Conservation (phyloP, 2,329 filamentous ascomycete species). For the Bipolaris victoriae region DNA sequence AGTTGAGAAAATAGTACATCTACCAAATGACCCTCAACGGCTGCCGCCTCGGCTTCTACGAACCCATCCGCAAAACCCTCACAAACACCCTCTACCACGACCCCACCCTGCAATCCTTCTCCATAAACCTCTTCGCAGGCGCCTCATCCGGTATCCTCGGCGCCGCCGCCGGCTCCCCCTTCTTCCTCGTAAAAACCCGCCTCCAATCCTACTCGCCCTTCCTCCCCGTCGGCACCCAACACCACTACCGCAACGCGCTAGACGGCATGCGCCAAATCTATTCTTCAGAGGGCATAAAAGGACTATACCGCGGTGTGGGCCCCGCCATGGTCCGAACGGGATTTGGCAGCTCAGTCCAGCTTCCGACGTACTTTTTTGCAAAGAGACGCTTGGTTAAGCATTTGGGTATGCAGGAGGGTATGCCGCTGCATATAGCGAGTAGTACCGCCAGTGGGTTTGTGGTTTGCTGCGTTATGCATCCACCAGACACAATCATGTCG, state of each 20-base stretch:
- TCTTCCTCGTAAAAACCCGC: constrained; percentile 97
- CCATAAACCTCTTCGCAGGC: constrained; percentile 91
- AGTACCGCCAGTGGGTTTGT: constrained; percentile 92
- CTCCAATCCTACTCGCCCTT: constrained; percentile 93
- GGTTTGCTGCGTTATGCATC: constrained; percentile 97
- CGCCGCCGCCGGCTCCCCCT: constrained; percentile 90
- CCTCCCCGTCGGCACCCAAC: constrained; percentile 94
- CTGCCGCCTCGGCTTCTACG: constrained; percentile 96
- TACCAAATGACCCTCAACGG: constrained; percentile 97
- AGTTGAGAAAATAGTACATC: constrained; percentile 66
- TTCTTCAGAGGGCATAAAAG: constrained; percentile 73
- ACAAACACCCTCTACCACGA: constrained; percentile 75
- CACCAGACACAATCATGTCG: constrained; percentile 98
- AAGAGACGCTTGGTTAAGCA: constrained; percentile 85
- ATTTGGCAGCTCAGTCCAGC: constrained; percentile 92
- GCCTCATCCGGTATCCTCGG: constrained; percentile 88
- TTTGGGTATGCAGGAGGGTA: constrained; percentile 87
- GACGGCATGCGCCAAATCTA: constrained; percentile 87
- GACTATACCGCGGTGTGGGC: constrained; percentile 86
- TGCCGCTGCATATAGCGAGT: constrained; percentile 84
- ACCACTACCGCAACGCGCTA: constrained; percentile 82
- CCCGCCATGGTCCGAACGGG: constrained; percentile 96
- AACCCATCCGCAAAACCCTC: constrained; percentile 80
- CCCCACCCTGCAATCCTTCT: constrained; percentile 77
- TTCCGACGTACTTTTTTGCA: constrained; percentile 97